Percentiles rank a stretch among this genome's conserved stretches.
phyloP scores from a whole-genome alignment of 352 stramenopile species.

The Lagenidium giganteum region DNA sequence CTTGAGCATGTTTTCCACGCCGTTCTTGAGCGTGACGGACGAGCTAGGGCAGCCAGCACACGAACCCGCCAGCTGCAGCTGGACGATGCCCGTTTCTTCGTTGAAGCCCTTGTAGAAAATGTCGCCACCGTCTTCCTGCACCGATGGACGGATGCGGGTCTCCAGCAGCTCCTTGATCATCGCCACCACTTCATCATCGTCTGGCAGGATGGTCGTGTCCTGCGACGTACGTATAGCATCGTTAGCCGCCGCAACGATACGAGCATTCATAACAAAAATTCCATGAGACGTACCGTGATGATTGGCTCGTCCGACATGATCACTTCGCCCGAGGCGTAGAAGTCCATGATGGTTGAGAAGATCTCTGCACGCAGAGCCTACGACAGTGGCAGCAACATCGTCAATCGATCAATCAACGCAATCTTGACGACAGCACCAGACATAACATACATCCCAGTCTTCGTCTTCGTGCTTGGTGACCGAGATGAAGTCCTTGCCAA shows the following conservation, averaged over 20 bases:
- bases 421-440: background rate
- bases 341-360: conserved; percentile 98
- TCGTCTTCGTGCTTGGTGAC: conserved; percentile 95
- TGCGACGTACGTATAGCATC: conserved; percentile 15
- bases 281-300: conserved; percentile 47
- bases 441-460: conserved; percentile 87
- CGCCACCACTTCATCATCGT: conserved; percentile 97
- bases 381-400: background rate
- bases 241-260: too few relatives aligned
- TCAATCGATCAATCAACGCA: background rate
- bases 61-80: conserved; percentile 90
- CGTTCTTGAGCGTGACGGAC: conserved; percentile 98
- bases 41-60: conserved; percentile 97
- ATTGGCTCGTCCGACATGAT: conserved; percentile 88
- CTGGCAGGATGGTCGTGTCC: conserved; percentile 93
- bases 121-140: conserved; percentile 99
- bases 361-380: conserved; percentile 88
- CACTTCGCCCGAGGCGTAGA: conserved; percentile 87
- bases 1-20: conserved; percentile 99
- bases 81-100: conserved; percentile 90
- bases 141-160: conserved; percentile 96
- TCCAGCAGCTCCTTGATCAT: conserved; percentile 99
- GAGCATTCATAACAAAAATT: background rate
- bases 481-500: conserved; percentile 98
- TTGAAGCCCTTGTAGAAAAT: conserved; percentile 98